Percentiles rank a stretch among this genome's conserved stretches.
Evolutionary conservation across 805 yeast species (phyloP).

Genomic region (Lipomyces sp.): DNA sequence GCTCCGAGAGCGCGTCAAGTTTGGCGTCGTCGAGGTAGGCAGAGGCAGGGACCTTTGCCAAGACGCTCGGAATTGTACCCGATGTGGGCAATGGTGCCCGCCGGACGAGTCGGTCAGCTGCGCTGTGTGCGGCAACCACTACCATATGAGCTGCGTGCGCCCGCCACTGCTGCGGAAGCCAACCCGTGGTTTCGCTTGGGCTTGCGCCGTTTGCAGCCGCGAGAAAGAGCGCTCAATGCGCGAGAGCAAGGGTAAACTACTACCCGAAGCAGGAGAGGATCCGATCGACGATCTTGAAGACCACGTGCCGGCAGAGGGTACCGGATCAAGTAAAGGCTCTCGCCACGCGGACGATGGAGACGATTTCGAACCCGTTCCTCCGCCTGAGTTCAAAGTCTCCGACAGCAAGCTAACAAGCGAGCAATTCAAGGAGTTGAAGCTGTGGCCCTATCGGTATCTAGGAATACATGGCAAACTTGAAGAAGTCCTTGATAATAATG

Average conservation of each 20-base stretch:
- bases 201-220: constrained; percentile 75
- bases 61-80: constrained; percentile 65
- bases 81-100: constrained; percentile 84
- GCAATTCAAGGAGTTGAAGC: constrained; percentile 32
- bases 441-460: constrained; percentile 75
- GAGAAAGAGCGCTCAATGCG: constrained; percentile 48
- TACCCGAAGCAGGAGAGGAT: constrained; percentile 19
- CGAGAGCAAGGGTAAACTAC: constrained; percentile 38
- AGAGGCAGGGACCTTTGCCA: constrained; percentile 59
- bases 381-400: constrained; percentile 33
- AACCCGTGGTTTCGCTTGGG: constrained; percentile 85
- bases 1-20: constrained; percentile 63
- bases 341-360: constrained; percentile 9
- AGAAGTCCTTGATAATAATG: constrained; percentile 73
- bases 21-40: constrained; percentile 69
- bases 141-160: constrained; percentile 79
- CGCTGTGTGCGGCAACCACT: constrained; percentile 66
- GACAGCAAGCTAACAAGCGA: constrained; percentile 32
- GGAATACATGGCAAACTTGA: constrained; percentile 73
- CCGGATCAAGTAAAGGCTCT: not conserved
- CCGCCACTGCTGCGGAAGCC: constrained; percentile 82
- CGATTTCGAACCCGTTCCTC: constrained; percentile 5
- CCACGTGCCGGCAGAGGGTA: not conserved
- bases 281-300: constrained; percentile 4
- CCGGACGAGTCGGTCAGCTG: constrained; percentile 71